Base-by-base conservation (phyloP, 768 basidiomycete species). In the Tricholoma hemisulphureum region DNA sequence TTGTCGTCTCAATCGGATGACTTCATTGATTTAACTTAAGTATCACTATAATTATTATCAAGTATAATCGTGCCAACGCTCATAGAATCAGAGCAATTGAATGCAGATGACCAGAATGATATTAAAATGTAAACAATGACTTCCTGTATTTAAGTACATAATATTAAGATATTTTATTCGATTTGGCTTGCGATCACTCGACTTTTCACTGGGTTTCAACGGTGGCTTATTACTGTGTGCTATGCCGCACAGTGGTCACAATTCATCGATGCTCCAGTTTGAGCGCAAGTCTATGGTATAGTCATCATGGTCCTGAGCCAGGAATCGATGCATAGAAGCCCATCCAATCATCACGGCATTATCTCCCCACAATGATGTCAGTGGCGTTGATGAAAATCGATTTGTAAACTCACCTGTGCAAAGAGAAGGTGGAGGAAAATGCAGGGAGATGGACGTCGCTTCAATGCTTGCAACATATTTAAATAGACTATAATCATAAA, bases 301-400 rank as follows among this genome's bases (percentile, higher is more conserved):
- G 7, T 80, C 75, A 63, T 88, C 88, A 43, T 79, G 72, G 57
- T 88, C 85, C 3, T 75, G 75, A 0, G 74, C 75, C 23, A 88
- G 77, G 60, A 97, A 90, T 11, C 94, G 84, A 63, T 87, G 75
- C 81, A 95, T 88, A 0, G 91, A 87, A 3, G 95, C 90, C 91
- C 89, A 96, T 2, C 83, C 96, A 62, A 98, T 91, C 96, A 98
- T 98, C 8, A 84, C 95, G 1, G 96, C 96, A 69, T 98, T 98
- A 65, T 98, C 96, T 95, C 61, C 0, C 35, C 10, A 24, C 21
- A 32, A 53, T 14, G 26, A 26, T 45, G 23, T 34, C 20, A 46
- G 11, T n/a, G n/a, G 35, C 21, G 41, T 52, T 23, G 37, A 32
- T 45, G 1, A 21, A 13, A 21, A 8, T 6, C 49, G 14, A 14